These are phyloP conservation scores for Papiliotrema flavescens DNA, from an alignment of 1,284 basidiomycete species.

Conservation along the genomic window DNA sequence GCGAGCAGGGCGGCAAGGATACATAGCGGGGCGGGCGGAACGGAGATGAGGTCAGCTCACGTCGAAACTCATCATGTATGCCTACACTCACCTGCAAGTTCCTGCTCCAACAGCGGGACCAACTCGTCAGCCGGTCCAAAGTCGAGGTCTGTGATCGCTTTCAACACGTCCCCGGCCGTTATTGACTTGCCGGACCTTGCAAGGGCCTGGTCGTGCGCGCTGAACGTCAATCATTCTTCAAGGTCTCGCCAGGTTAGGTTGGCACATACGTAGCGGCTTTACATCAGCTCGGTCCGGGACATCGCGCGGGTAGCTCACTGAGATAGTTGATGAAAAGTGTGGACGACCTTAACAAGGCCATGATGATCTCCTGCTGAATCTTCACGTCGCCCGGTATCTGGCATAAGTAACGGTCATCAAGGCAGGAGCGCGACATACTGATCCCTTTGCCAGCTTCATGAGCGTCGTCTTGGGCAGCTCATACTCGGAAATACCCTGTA, in stretches of 20 bases:
- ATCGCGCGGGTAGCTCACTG: conserved; percentile 53
- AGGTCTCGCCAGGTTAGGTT: neutral
- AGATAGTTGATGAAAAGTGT: conserved; percentile 90
- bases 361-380: conserved; percentile 77
- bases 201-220: conserved; percentile 80
- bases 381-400: conserved; percentile 81
- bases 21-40: neutral
- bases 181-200: conserved; percentile 83
- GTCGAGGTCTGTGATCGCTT: conserved; percentile 74
- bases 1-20: too few relatives aligned
- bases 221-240: conserved; percentile 34
- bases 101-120: conserved; percentile 62
- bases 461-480: conserved; percentile 78
- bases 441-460: conserved; percentile 72
- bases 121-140: conserved; percentile 63
- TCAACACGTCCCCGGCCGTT: conserved; percentile 80
- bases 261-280: conserved; percentile 64
- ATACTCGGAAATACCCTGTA: conserved; percentile 64
- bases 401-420: neutral
- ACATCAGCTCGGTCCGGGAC: conserved; percentile 2
- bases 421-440: conserved; percentile 49
- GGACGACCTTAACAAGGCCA: conserved; percentile 76
- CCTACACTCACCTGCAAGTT: conserved; percentile 62
- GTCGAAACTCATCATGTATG: neutral
- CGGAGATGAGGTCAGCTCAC: neutral